phyloP scores from a whole-genome alignment of 2,329 filamentous ascomycete genomes.

The Aspergillus phoenicis region DNA sequence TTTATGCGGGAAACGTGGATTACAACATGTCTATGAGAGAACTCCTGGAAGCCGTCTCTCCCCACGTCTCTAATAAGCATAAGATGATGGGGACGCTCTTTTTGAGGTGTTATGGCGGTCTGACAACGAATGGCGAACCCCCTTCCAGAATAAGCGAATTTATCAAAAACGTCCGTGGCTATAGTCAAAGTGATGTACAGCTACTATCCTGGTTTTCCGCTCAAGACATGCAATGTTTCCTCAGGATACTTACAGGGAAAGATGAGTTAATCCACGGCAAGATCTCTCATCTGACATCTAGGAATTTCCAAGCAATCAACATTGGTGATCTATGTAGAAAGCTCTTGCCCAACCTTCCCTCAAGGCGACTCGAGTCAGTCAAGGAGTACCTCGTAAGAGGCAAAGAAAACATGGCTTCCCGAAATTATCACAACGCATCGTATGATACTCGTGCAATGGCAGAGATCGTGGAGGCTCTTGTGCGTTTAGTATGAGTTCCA shows the following conservation, averaged over 20 bases:
- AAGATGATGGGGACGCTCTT: not conserved
- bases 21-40: too few relatives aligned
- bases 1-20: too few relatives aligned
- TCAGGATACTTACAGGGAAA: not conserved
- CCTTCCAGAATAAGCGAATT: not conserved
- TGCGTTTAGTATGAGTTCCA: not conserved
- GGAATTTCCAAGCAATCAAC: not conserved
- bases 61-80: not conserved
- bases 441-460: not conserved
- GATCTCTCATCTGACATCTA: not conserved
- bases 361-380: not conserved
- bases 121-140: not conserved
- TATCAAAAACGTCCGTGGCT: not conserved
- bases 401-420: not conserved
- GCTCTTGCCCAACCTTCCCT: not conserved
- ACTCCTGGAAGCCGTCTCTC: not conserved
- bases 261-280: not conserved
- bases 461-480: not conserved
- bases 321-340: not conserved
- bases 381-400: not conserved
- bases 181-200: not conserved
- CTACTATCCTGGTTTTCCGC: not conserved
- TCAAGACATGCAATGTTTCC: not conserved
- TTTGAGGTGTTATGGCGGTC: not conserved
- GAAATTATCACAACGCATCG: not conserved